A percentile compares a stretch with the other conserved stretches of the same genome.
Conservation (phyloP, 164 flowering plant species). For the Tetracentron sinense region DNA sequence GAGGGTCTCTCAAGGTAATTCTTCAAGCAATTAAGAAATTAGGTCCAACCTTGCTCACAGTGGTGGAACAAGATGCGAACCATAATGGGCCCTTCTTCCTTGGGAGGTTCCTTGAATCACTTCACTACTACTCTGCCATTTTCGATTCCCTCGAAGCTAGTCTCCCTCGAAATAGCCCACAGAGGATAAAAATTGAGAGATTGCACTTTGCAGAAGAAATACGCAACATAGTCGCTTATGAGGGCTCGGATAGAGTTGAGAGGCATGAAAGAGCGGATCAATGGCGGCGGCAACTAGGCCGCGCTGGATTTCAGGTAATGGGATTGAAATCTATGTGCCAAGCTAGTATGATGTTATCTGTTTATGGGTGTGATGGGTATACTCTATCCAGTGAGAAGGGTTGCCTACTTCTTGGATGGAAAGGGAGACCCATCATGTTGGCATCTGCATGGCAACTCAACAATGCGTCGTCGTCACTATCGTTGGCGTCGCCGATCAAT, state of each 20-base stretch:
- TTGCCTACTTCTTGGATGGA: constrained; percentile 63
- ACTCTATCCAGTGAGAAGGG: constrained; percentile 50
- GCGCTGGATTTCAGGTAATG: constrained; percentile 48
- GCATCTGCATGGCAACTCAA: constrained; percentile 70
- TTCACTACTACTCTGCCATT: constrained; percentile 60
- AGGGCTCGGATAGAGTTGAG: constrained; percentile 47
- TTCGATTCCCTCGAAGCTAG: constrained; percentile 61
- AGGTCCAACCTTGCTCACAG: constrained; percentile 39
- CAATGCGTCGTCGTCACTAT: no score
- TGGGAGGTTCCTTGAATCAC: constrained; percentile 63
- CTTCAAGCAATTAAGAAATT: constrained; percentile 57
- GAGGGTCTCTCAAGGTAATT: constrained; percentile 49
- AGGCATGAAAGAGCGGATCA: constrained; percentile 63
- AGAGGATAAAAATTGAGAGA: constrained; percentile 50
- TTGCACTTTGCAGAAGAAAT: constrained; percentile 51
- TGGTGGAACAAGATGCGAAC: constrained; percentile 64
- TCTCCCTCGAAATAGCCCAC: constrained; percentile 35
- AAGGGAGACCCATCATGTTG: constrained; percentile 53
- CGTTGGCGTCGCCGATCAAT: no score
- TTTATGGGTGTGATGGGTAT: constrained; percentile 54
- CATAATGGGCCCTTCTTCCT: constrained; percentile 72
- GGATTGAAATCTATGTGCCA: constrained; percentile 41
- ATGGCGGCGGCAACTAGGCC: constrained; percentile 53
- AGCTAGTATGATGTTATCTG: constrained; percentile 45
- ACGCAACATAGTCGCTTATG: constrained; percentile 42